These are phyloP conservation scores for Diaporthe citriasiana DNA, from an alignment of 2,329 filamentous ascomycete genomes.

Conservation along the genomic window DNA sequence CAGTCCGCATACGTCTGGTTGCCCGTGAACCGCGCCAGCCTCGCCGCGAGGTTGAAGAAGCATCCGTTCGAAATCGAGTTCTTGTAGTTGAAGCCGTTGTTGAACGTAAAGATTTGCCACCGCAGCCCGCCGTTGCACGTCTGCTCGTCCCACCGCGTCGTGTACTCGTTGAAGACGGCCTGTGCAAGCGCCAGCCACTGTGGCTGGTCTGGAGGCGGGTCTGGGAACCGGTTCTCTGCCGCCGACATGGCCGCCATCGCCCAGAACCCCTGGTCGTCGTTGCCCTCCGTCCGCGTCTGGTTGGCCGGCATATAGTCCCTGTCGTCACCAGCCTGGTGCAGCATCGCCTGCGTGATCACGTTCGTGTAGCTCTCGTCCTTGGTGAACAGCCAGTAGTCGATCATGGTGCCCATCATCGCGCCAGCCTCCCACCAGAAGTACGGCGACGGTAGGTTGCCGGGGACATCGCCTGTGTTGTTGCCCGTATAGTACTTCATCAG, in stretches of 20 bases:
- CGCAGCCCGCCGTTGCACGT: conserved; percentile 81
- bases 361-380: conserved; percentile 76
- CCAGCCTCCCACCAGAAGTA: conserved; percentile 75
- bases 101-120: conserved; percentile 89
- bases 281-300: conserved; percentile 73
- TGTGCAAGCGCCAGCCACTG: conserved; percentile 85
- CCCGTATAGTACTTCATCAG: conserved; percentile 67
- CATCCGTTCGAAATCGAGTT: conserved; percentile 78
- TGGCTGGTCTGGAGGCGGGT: conserved; percentile 72
- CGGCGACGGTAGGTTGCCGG: conserved; percentile 66
- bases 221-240: conserved; percentile 81
- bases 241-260: conserved; percentile 85
- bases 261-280: conserved; percentile 89
- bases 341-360: conserved; percentile 69
- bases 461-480: conserved; percentile 70
- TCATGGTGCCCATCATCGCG: conserved; percentile 77
- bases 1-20: conserved; percentile 84
- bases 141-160: conserved; percentile 75
- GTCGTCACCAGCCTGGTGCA: conserved; percentile 72
- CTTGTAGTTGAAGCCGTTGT: conserved; percentile 78
- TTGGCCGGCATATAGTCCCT: conserved; percentile 77
- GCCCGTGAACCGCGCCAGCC: conserved; percentile 82
- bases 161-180: conserved; percentile 85
- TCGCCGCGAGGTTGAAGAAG: conserved; percentile 78
- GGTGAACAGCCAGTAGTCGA: conserved; percentile 81